These are phyloP conservation scores for Lentinula sp. DNA, from an alignment of 768 basidiomycete genomes.

Conservation along the genomic window DNA sequence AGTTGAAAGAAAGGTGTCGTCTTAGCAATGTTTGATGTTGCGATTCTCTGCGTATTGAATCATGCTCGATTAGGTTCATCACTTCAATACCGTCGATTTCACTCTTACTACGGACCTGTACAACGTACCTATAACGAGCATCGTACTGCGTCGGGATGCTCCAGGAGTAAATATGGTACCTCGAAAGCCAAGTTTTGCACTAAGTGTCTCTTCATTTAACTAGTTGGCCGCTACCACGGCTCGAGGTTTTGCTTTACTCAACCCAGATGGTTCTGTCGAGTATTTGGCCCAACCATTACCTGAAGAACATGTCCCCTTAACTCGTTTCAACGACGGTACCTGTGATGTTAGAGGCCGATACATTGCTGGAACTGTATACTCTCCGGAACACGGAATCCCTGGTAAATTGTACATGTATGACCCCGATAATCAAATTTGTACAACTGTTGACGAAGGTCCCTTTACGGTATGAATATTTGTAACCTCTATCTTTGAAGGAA, in stretches of 20 bases:
- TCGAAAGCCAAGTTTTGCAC: too few species aligned
- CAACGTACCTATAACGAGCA: conserved; percentile 50
- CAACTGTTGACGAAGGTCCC: conserved; percentile 53
- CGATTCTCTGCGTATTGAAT: not conserved
- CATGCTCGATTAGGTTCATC: conserved; percentile 37
- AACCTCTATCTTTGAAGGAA: too few species aligned
- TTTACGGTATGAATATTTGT: conserved; percentile 44
- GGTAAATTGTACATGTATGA: conserved; percentile 59
- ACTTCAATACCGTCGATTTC: conserved; percentile 36
- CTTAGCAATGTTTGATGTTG: not conserved
- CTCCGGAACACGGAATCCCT: conserved; percentile 40
- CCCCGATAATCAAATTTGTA: conserved; percentile 39
- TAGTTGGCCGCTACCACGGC: conserved; percentile 60
- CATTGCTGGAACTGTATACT: conserved; percentile 60
- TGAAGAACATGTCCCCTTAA: conserved; percentile 31
- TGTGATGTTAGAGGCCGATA: conserved; percentile 62
- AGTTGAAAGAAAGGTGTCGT: conserved; percentile 39
- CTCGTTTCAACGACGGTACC: conserved; percentile 67
- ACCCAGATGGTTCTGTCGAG: conserved; percentile 31
- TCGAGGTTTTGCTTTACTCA: conserved; percentile 48
- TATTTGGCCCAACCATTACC: conserved; percentile 51
- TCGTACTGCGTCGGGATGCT: conserved; percentile 43
- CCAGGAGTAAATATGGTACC: conserved; percentile 31
- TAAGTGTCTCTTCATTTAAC: not conserved
- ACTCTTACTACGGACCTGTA: conserved; percentile 42